Percentiles rank a stretch among this genome's conserved stretches.
These are phyloP conservation scores for Rhodamnia argentea DNA, from an alignment of 345 rosid species.

Conservation along the genomic window DNA sequence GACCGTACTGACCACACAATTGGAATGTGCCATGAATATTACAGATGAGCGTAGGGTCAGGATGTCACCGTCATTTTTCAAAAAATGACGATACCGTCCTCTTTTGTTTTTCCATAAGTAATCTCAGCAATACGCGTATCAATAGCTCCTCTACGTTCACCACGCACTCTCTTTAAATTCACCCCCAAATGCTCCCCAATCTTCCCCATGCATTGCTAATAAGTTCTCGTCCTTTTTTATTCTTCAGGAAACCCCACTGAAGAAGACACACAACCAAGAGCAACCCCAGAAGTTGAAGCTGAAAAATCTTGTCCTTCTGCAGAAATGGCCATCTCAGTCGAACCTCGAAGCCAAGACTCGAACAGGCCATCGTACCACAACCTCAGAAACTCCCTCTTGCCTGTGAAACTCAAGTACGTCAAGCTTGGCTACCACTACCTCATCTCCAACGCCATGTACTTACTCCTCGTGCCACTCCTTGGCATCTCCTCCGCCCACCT, in stretches of 20 bases:
- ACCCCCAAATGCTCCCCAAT: neutral
- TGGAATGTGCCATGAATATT: too few relatives aligned
- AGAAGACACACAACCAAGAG: neutral
- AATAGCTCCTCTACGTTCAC: neutral
- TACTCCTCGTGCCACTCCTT: constrained; percentile 8
- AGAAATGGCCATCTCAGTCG: neutral
- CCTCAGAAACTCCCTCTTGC: constrained; percentile 9
- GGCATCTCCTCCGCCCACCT: neutral
- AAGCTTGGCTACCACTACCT: constrained; percentile 28
- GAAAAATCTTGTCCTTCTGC: neutral
- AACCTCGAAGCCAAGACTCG: neutral
- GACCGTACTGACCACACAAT: too few relatives aligned
- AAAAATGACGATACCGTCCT: too few relatives aligned
- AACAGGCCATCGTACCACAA: neutral
- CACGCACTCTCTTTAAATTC: neutral
- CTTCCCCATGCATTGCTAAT: neutral
- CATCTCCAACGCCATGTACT: constrained; percentile 17
- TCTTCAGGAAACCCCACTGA: neutral
- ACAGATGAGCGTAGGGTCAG: too few relatives aligned
- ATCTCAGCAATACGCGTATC: neutral
- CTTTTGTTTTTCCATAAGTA: neutral
- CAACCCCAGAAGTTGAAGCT: neutral
- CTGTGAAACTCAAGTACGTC: constrained; percentile 18
- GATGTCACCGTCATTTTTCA: too few relatives aligned
- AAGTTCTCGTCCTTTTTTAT: neutral